Evolutionary conservation across 345 rosid genomes (phyloP).

Genomic region (Abelmoschus esculentus): DNA sequence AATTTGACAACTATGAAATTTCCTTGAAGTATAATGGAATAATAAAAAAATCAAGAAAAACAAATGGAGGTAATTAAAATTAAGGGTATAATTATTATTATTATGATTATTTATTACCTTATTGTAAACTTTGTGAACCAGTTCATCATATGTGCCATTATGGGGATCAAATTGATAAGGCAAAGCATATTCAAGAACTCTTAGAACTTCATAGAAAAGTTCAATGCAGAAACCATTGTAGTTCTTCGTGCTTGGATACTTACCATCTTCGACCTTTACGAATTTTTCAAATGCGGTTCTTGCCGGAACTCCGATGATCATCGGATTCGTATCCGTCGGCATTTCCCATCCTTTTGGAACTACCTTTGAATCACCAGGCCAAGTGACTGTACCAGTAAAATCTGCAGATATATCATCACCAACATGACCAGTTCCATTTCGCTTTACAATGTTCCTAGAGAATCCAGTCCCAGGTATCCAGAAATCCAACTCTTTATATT

Average conservation of each 20-base stretch:
- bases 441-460: slow-evolving; percentile 2
- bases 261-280: slow-evolving; percentile 23
- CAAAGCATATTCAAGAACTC: slow-evolving; percentile 14
- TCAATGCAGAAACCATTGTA: slow-evolving; percentile 47
- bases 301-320: slow-evolving; percentile 40
- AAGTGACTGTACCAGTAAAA: slow-evolving; percentile 18
- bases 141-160: slow-evolving; percentile 32
- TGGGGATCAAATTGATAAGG: slow-evolving; percentile 18
- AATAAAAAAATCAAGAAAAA: not conserved
- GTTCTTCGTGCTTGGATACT: not conserved
- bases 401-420: not conserved
- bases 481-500: slow-evolving; percentile 31
- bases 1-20: not conserved
- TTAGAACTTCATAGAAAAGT: slow-evolving; percentile 25
- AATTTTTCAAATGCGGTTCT: slow-evolving; percentile 35
- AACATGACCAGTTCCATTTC: not conserved
- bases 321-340: slow-evolving; percentile 21
- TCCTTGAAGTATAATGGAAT: not conserved
- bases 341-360: slow-evolving; percentile 35
- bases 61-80: not conserved
- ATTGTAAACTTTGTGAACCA: slow-evolving; percentile 28
- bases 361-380: slow-evolving; percentile 27
- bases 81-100: no score
- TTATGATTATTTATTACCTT: slow-evolving; percentile 27
- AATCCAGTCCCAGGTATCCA: slow-evolving; percentile 35